Evolutionary conservation across 768 basidiomycete genomes (phyloP), one percentile per base, ranked within the genome.

Genomic region (Termitomyces sp.): DNA sequence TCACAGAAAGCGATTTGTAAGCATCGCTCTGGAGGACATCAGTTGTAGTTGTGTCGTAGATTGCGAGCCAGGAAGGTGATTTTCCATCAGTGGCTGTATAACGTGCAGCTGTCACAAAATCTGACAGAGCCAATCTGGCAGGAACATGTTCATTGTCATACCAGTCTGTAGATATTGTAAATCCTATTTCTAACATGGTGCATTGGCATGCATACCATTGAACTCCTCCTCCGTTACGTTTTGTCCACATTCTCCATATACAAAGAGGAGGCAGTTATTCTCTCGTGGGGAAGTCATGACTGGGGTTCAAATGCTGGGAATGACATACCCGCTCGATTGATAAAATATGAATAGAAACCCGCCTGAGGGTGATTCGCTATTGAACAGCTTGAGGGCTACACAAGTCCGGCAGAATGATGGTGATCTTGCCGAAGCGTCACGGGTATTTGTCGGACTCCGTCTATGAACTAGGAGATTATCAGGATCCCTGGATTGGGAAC

Each of bases 91-190:
- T 53, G 8, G 67, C 63, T 57, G 67, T 67, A 60, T 71, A 74
- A 26, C 72, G 68, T 7, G 60, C 57, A 20, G 70, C 68, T 5
- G 64, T 63, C 40, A 51, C 62, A 44, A 73, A 64, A 5, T 67
- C 66, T 9, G 71, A 65, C 5, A 72, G 58, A 4, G 66, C 65
- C 11, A 72, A 49, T 24, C 72, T 67, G 30, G 64, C 61, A 14
- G 72, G 69, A 43, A 63, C 63, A 49, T 74, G 72, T 57, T 74
- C 72, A 16, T 60, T 66, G 41, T 71, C 66, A 60, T 71, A 72
- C 71, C 71, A 74, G 33, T 71, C 72, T 74, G 54, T 36, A 33
- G 2, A 26, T 36, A 54, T 18, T 41, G 24, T 20, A 45, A 7
- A 36, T 26, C 8, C 20, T 22, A 4, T 50, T 16, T 14, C 20